These are phyloP conservation scores for Sanguinoderma infundibulare DNA, from an alignment of 1,284 basidiomycete species.

Conservation along the genomic window DNA sequence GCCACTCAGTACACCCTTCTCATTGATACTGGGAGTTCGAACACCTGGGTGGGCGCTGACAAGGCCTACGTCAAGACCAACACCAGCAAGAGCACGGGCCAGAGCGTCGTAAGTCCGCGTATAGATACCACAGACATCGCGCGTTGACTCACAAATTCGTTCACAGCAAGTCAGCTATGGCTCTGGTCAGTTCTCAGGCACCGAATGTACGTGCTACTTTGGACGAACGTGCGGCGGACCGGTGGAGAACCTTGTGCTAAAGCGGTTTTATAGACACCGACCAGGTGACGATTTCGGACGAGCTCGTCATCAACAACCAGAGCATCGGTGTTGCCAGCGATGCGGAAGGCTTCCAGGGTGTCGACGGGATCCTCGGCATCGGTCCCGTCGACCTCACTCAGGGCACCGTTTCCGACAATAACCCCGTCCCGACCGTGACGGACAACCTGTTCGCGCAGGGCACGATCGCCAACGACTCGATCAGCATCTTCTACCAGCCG, in stretches of 20 bases:
- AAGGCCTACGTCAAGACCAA: conserved; percentile 45
- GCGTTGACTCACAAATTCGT: not conserved
- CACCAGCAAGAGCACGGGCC: conserved; percentile 48
- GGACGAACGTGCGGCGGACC: not conserved
- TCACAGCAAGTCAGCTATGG: conserved; percentile 50
- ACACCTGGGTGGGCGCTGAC: conserved; percentile 59
- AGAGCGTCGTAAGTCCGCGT: conserved; percentile 40
- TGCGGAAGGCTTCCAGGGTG: conserved; percentile 43
- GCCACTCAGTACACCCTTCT: conserved; percentile 60
- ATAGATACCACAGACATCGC: too few species aligned
- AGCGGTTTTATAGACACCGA: conserved; percentile 44
- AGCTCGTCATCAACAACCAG: conserved; percentile 51
- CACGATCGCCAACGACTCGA: conserved; percentile 44
- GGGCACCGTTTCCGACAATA: conserved; percentile 36
- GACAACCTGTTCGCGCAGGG: conserved; percentile 45
- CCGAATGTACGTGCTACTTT: conserved; percentile 44
- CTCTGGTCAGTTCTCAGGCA: conserved; percentile 53
- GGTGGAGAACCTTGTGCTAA: not conserved
- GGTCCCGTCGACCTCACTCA: conserved; percentile 56
- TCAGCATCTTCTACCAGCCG: conserved; percentile 58
- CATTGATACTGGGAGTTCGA: conserved; percentile 54
- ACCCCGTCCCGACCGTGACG: conserved; percentile 40
- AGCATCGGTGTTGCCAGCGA: conserved; percentile 53
- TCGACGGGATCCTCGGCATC: conserved; percentile 63
- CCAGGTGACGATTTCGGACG: conserved; percentile 45